These are phyloP conservation scores for Falciphora oryzae DNA, from an alignment of 2,329 filamentous ascomycete species.

Conservation along the genomic window DNA sequence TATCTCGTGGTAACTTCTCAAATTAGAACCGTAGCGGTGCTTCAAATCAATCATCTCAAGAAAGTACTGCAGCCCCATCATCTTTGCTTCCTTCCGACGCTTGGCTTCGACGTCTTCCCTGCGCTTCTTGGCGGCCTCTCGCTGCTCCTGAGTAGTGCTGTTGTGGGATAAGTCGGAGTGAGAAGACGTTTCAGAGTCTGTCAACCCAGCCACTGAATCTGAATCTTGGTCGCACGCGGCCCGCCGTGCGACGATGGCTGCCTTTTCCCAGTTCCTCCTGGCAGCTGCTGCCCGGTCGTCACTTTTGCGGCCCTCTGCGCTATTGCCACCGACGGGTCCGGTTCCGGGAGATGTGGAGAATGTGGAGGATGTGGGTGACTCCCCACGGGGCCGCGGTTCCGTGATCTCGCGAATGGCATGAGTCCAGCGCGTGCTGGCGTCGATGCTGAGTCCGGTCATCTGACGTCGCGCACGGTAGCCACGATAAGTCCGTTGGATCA, in stretches of 20 bases:
- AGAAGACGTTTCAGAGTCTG: conserved; percentile 26
- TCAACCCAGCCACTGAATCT: conserved; percentile 36
- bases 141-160: conserved; percentile 26
- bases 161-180: conserved; percentile 20
- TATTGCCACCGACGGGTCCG: conserved; percentile 14
- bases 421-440: conserved; percentile 65
- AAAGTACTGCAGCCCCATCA: conserved; percentile 84
- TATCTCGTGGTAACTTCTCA: conserved; percentile 73
- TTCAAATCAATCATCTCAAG: conserved; percentile 80
- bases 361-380: conserved; percentile 5
- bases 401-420: conserved; percentile 55
- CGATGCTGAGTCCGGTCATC: conserved; percentile 61
- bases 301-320: background rate
- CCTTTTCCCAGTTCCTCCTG: conserved; percentile 69
- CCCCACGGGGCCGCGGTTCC: conserved; percentile 34
- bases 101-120: conserved; percentile 46
- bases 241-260: conserved; percentile 61
- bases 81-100: conserved; percentile 62
- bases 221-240: conserved; percentile 48
- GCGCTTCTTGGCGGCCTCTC: conserved; percentile 30
- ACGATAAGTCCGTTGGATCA: conserved; percentile 68
- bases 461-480: conserved; percentile 70
- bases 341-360: background rate
- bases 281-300: conserved; percentile 31
- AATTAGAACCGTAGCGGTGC: conserved; percentile 80